These are phyloP conservation scores for Phlyctochytrium bullatum DNA, from an alignment of 192 early-diverging fungal species.

Conservation along the genomic window DNA sequence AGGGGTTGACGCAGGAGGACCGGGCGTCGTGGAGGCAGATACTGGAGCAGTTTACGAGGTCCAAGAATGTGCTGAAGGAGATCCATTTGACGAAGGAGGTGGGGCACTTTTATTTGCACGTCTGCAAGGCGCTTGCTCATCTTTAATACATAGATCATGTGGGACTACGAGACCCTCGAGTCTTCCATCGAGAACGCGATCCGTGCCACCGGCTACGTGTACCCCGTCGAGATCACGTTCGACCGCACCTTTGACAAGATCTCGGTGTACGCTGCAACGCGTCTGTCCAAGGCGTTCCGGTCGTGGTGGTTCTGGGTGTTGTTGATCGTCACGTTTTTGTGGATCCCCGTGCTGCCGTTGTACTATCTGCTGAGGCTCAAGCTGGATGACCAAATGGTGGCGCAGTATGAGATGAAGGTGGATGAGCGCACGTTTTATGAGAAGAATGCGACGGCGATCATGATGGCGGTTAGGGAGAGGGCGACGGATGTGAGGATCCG, in stretches of 20 bases:
- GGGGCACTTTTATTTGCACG: not conserved
- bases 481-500: too few species aligned
- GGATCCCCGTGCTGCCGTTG: constrained; percentile 38
- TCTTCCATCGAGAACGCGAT: constrained; percentile 20
- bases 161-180: constrained; percentile 38
- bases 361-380: constrained; percentile 5
- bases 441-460: too few species aligned
- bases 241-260: constrained; percentile 22
- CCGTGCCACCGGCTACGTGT: constrained; percentile 29
- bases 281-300: constrained; percentile 21
- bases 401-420: too few species aligned
- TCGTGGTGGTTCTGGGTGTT: constrained; percentile 25
- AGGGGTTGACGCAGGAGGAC: too few species aligned
- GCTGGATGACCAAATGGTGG: constrained; percentile 8
- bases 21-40: constrained; percentile 12
- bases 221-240: constrained; percentile 33
- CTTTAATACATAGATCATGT: constrained; percentile 39
- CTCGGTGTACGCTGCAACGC: constrained; percentile 24
- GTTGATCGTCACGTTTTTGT: constrained; percentile 45
- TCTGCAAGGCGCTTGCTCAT: constrained; percentile 21
- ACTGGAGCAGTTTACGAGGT: constrained; percentile 13
- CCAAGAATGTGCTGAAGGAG: constrained; percentile 24
- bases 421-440: too few species aligned
- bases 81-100: not conserved
- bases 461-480: too few species aligned